These are phyloP conservation scores for Radiomyces spectabilis DNA, from an alignment of 192 early-diverging fungal species.

Conservation along the genomic window DNA sequence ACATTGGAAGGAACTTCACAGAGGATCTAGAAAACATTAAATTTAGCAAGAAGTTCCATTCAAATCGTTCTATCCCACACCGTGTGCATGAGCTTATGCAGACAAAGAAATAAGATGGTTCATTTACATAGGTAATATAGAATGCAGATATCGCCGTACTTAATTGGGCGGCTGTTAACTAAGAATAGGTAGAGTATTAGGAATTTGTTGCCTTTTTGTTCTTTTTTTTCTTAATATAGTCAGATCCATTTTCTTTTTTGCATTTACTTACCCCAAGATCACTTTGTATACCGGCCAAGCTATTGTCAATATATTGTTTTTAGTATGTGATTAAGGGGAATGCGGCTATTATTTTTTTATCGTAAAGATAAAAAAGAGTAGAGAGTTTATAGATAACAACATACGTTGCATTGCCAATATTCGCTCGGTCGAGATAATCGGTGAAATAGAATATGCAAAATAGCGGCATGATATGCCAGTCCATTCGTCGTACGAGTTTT, in stretches of 20 bases:
- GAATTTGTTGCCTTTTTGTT: neutral
- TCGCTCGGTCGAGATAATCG: constrained; percentile 56
- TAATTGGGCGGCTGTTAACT: constrained; percentile 8
- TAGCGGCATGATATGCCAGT: constrained; percentile 50
- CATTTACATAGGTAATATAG: constrained; percentile 7
- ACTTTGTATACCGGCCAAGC: constrained; percentile 20
- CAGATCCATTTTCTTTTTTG: constrained; percentile 13
- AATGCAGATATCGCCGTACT: constrained; percentile 6
- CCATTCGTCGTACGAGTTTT: constrained; percentile 43
- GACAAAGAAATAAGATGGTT: neutral
- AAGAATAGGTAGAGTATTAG: neutral
- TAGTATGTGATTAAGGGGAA: neutral
- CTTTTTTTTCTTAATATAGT: neutral
- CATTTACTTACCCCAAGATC: constrained; percentile 36
- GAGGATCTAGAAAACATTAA: constrained; percentile 54
- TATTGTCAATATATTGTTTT: neutral
- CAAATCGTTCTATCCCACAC: no score
- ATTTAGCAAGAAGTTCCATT: constrained; percentile 30
- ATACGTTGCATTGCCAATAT: constrained; percentile 63
- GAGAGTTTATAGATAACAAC: constrained; percentile 33
- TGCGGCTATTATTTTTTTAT: neutral
- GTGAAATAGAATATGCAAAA: constrained; percentile 57
- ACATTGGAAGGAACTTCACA: constrained; percentile 79
- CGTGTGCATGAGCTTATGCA: constrained; percentile 30
- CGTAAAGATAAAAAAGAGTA: neutral